Percentiles rank a stretch among this genome's conserved stretches.
phyloP scores from a whole-genome alignment of 768 basidiomycete species.

The Clitopilus passeckerianus region DNA sequence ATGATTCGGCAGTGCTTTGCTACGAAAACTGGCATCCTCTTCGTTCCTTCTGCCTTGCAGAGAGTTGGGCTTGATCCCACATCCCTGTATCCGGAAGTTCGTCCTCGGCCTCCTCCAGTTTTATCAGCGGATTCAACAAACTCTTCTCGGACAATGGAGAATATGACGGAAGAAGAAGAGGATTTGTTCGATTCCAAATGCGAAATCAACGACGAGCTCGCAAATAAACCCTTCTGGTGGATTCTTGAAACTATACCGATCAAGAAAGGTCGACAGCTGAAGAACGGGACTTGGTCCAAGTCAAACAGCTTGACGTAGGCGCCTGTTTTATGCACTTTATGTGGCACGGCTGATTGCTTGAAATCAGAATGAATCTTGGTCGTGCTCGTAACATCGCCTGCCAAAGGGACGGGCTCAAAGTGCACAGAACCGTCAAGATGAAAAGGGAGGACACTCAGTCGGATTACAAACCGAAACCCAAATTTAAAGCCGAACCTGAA shows the following conservation, averaged over 20 bases:
- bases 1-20: constrained; percentile 68
- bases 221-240: constrained; percentile 52
- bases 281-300: not conserved
- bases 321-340: no score
- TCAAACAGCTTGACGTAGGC: not conserved
- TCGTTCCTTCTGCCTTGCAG: constrained; percentile 38
- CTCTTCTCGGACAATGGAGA: not conserved
- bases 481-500: not conserved
- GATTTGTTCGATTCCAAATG: constrained; percentile 46
- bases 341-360: no score
- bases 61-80: constrained; percentile 37
- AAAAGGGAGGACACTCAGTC: constrained; percentile 50
- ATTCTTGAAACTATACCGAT: constrained; percentile 61
- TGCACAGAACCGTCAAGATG: constrained; percentile 48
- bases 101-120: constrained; percentile 24
- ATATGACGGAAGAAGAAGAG: constrained; percentile 41
- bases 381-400: constrained; percentile 31
- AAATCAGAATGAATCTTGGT: constrained; percentile 33
- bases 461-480: constrained; percentile 20
- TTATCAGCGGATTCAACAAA: constrained; percentile 7
- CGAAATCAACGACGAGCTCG: constrained; percentile 48
- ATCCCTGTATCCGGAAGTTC: constrained; percentile 30
- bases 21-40: constrained; percentile 53
- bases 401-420: constrained; percentile 30
- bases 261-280: constrained; percentile 13